Evolutionary conservation across 257 asterid genomes (phyloP), one percentile per base, ranked within the genome.

Genomic region (Sherardia arvensis): DNA sequence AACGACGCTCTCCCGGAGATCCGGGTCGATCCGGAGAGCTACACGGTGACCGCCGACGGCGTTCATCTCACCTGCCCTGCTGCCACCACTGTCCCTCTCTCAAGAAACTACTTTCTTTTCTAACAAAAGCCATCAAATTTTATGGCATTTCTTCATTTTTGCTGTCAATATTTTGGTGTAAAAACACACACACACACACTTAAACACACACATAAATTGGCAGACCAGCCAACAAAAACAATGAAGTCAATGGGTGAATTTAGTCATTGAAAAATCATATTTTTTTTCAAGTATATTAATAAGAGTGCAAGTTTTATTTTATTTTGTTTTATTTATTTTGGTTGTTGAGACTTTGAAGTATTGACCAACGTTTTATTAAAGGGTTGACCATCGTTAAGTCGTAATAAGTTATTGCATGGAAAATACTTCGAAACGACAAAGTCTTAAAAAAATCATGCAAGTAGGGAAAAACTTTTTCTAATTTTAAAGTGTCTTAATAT

Each of bases 61-160:
- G 80, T 70, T 71, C 78, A 80, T 62, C 96, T 92, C 33, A 68
- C 89, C 29, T 92, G 96, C 76, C 65, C 77, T 0, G 78, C 96
- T 7, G 97, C 97, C 51, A 30, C 78, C 64, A 69, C 79, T 14
- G 76, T 92, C 73, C 99, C 97, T 8, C 96, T 92, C 66, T 87
- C 99, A 1, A 79, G 87, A 21, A 92, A 89, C 73, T 92, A 89
- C 77, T 92, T 85, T 79, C 85, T 89, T 64, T 92, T 92, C 80
- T 92, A 73, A 23, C n/a, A 9, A 30, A n/a, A 10, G 3, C 15
- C 62, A 33, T 51, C 34, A 47, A 45, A 27, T n/a, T 32, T 12
- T 21, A 43, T n/a, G 59, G 23, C 25, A 53, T 53, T 53, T 12
- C 0, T 22, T 18, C 26, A 59, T 59, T 8, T 49, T 14, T 11